Conservation (phyloP, 108 stramenopile species). For the Nitzschia sp. region DNA sequence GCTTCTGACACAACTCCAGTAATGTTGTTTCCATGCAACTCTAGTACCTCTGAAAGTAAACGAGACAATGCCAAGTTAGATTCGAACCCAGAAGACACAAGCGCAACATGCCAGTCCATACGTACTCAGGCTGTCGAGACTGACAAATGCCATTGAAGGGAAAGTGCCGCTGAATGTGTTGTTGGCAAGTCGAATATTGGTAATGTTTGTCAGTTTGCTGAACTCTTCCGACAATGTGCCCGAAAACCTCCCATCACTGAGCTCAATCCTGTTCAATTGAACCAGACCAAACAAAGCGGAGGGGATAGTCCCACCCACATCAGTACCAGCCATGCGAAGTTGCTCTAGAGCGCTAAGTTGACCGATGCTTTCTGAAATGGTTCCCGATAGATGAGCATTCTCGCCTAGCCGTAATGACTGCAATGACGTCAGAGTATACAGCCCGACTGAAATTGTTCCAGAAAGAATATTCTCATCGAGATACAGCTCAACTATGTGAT, state of each 20-base stretch:
- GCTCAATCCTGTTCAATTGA: conserved; percentile 13
- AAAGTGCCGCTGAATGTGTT: conserved; percentile 32
- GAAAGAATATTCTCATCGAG: conserved; percentile 53
- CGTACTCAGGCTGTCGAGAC: conserved; percentile 16
- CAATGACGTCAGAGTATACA: conserved; percentile 9
- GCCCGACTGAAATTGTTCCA: conserved; percentile 52
- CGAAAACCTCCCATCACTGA: conserved; percentile 13
- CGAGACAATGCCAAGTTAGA: neutral
- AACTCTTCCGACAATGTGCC: conserved; percentile 22
- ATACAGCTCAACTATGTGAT: conserved; percentile 32
- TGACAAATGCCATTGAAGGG: conserved; percentile 7
- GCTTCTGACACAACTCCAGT: conserved; percentile 15
- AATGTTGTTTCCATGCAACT: conserved; percentile 18
- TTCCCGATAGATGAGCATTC: conserved; percentile 12
- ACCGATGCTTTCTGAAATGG: conserved; percentile 17
- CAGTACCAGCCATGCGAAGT: conserved; percentile 9
- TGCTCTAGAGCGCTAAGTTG: neutral
- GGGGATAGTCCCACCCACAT: conserved; percentile 23
- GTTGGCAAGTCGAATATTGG: conserved; percentile 11
- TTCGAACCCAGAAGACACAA: too few relatives aligned
- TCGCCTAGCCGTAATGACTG: conserved; percentile 5
- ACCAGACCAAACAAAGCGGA: conserved; percentile 1
- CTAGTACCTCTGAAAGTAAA: conserved; percentile 9
- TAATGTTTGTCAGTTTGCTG: conserved; percentile 6
- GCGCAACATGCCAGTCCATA: too few relatives aligned